phyloP scores from a whole-genome alignment of 495 filamentous ascomycete genomes.

The Xylaria acuta region DNA sequence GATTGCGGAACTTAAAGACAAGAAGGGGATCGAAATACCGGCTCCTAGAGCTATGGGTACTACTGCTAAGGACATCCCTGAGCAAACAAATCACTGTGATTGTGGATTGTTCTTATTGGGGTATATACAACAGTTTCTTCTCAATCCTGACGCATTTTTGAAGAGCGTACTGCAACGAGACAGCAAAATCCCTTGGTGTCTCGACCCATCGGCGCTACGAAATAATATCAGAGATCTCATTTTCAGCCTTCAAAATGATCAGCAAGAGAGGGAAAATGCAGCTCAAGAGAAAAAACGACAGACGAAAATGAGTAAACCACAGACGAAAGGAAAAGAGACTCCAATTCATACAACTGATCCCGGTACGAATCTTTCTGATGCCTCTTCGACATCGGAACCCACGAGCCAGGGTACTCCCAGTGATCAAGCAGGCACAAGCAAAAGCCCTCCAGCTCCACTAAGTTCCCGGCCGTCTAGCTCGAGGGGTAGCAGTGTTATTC shows the following conservation, averaged over 20 bases:
- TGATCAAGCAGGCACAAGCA: neutral
- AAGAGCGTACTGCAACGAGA: slow-evolving; percentile 41
- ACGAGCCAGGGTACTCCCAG: neutral
- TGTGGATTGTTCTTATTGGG: slow-evolving; percentile 86
- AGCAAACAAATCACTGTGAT: slow-evolving; percentile 84
- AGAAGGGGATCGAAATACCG: slow-evolving; percentile 66
- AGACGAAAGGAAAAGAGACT: neutral
- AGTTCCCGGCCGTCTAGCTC: neutral
- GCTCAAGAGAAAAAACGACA: slow-evolving; percentile 34
- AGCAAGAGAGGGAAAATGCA: slow-evolving; percentile 38
- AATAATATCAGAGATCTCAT: slow-evolving; percentile 46
- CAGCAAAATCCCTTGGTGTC: slow-evolving; percentile 42
- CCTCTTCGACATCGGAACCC: neutral
- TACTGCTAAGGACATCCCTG: slow-evolving; percentile 72
- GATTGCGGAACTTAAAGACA: slow-evolving; percentile 70
- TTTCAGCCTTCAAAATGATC: slow-evolving; percentile 41
- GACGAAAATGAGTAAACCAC: slow-evolving; percentile 20
- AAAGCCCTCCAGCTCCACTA: slow-evolving; percentile 8
- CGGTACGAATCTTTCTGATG: neutral
- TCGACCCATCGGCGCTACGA: slow-evolving; percentile 45
- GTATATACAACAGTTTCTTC: slow-evolving; percentile 81
- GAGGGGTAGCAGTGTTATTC: neutral
- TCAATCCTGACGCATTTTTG: slow-evolving; percentile 68
- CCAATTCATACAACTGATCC: neutral
- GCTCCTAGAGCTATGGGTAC: slow-evolving; percentile 62